Evolutionary conservation across 192 early-diverging fungal species (phyloP), one percentile per base, ranked within the genome.

Genomic region (Entophlyctis luteolus): DNA sequence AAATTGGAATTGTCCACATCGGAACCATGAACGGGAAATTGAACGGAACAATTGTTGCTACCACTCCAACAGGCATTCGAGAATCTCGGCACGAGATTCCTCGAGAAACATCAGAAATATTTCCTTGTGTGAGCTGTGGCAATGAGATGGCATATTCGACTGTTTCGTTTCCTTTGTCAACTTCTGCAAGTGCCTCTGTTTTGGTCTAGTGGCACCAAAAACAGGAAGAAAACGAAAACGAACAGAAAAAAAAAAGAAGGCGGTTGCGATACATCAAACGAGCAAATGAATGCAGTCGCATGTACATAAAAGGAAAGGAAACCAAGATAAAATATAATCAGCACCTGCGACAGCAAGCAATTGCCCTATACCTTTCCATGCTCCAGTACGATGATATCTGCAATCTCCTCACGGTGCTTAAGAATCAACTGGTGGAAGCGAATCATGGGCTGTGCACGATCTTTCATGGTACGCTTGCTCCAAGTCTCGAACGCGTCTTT

Each of bases 1-100:
- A 87, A 32, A 92, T 83, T 2, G 91, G 91, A 12, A 91, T 58
- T 4, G 90, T 86, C 91, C 91, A 93, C 32, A 53, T 32, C 4
- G 36, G 2, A 31, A 59, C 54, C 90, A 91, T 91, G 63, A 89
- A 83, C 3, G 90, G 90, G 67, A 91, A 91, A 62, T 91, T 79
- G 74, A 93, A 91, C 3, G 91, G 91, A 42, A 91, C 90, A 5
- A 93, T 89, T 2, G 85, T 80, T 8, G 75, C 84, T n/a, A 89
- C 88, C 22, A 91, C 90, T 8, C 91, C 91, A 48, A 91, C 70
- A 14, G 90, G 81, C 35, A 79, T 75, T 2, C 82, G 76, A 36
- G 79, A 79, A 56, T 90, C 89, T 38, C 76, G 76, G 68, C 90
- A 91, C 37, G 75, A 68, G 14, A 91, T 59, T 37, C 68, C 68